Evolutionary conservation across 768 basidiomycete species (phyloP), one percentile per base, ranked within the genome.

Genomic region (Hydnomerulius pinastri): DNA sequence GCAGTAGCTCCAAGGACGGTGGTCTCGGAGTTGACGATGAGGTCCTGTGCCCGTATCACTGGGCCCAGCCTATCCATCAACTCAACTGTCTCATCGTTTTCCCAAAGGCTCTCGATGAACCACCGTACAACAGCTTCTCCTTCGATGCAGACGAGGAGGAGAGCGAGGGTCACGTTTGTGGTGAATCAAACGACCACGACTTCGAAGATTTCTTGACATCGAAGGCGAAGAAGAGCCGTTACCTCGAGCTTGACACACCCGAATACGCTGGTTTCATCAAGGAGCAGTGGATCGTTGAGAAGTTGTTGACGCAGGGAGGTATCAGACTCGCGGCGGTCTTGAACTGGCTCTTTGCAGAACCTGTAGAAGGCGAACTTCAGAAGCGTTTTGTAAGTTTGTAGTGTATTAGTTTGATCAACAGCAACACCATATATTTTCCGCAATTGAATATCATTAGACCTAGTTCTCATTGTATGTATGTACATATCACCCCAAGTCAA

Each of bases 21-120:
- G 57, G 59, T 17, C 55, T 71, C 3, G 67, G 66, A 30, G 56
- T 71, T 21, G 87, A 88, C 64, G 82, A 86, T 59, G 76, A 70
- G 10, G 61, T 69, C 2, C 66, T 91, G 20, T 94, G 92, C 62
- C 92, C 93, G 0, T 86, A 84, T 60, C 73, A 79, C 38, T 97
- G 93, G 93, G 81, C 86, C 1, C 70, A 79, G 50, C 79, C 84
- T 0, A 76, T 89, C 48, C 87, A 92, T 61, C 61, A 73, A 40
- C 78, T 96, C 55, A 93, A 93, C 71, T 96, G 94, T 73, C 79
- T 84, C 6, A 66, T 92, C 46, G 78, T 89, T 6, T 94, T 90
- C 86, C 92, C 94, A 0, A 66, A 72, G 47, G 85, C 77, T 50
- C 77, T 92, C 37, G 87, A 88, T 51, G 59, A 72, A 54, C 71